Evolutionary conservation across 1,284 basidiomycete species (phyloP), one percentile per base, ranked within the genome.

Genomic region (Ustilago tritici): DNA sequence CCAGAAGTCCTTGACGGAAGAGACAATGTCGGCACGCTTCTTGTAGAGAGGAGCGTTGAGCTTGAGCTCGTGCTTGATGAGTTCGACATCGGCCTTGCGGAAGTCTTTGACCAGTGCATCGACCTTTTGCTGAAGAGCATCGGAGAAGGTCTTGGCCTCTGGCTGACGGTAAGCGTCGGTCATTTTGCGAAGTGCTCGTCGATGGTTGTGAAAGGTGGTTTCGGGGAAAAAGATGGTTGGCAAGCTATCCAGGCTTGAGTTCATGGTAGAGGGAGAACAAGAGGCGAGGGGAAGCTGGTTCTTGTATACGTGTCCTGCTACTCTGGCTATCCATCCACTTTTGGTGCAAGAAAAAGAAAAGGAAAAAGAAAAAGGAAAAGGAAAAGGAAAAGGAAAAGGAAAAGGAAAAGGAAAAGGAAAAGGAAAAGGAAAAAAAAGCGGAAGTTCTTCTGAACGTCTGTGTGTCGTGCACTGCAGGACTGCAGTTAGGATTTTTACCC

Each of bases 1-100:
- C 84, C 84, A 85, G 52, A 85, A 85, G 63, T 79, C 74, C 50
- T 78, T 69, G 56, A 85, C 78, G 28, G 66, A 72, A 4, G 72
- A 72, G 15, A 82, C 66, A 32, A 85, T 71, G 31, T 80, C 73
- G 55, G 73, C 80, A 46, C 84, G 80, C 79, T 84, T 81, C 60
- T 75, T 69, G 70, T 81, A 80, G 40, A 84, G 76, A 15, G 80
- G 83, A 61, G 70, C 76, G 61, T 83, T 78, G 61, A 82, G 73
- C 64, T 82, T 78, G 41, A 76, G 70, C 38, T 79, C 71, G 56
- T 79, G 61, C 75, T 84, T 84, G 70, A 84, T 75, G 47, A 81
- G 68, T 61, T 81, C 74, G 41, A 77, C 65, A 41, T 82, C 77
- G 31, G 75, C 75, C 57, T 78, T 80, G 52, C 71, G 72, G 61